Evolutionary conservation across 306 rosid genomes (phyloP).

Genomic region (Inga laurina): DNA sequence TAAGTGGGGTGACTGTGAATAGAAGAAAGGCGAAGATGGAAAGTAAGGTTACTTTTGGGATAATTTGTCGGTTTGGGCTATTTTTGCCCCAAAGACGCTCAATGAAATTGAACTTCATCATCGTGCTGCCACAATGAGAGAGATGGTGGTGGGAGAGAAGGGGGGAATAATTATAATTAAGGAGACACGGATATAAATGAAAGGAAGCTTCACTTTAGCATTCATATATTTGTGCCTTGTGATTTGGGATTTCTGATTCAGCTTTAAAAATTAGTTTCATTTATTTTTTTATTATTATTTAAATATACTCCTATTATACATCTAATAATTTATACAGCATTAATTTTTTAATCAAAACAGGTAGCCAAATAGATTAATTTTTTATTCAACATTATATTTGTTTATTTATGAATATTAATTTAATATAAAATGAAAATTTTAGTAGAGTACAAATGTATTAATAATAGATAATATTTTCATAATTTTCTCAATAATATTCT

Average conservation of each 20-base stretch:
- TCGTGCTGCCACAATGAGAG: neutral
- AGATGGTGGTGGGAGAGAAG: neutral
- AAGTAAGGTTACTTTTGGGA: slow-evolving; percentile 50
- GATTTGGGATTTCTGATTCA: neutral
- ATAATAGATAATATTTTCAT: too few species aligned
- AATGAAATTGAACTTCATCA: slow-evolving; percentile 61
- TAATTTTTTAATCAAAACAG: too few species aligned
- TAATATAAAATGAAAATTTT: neutral
- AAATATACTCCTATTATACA: neutral
- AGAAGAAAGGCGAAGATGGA: slow-evolving; percentile 54
- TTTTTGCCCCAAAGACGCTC: slow-evolving; percentile 56
- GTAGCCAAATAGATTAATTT: too few species aligned
- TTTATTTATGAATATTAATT: too few species aligned
- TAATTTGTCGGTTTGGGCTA: slow-evolving; percentile 38
- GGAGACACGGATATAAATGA: neutral
- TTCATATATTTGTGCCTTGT: slow-evolving; percentile 2
- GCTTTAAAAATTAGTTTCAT: neutral
- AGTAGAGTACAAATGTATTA: neutral
- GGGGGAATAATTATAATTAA: neutral
- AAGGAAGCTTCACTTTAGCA: slow-evolving; percentile 18
- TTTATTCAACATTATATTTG: too few species aligned
- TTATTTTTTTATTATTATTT: neutral
- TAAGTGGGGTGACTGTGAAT: slow-evolving; percentile 29
- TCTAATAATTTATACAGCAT: too few species aligned
- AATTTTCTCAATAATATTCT: too few species aligned